A percentile compares a stretch with the other conserved stretches of the same genome.
Conservation (phyloP, 345 rosid species). For the Brassica rapa region DNA sequence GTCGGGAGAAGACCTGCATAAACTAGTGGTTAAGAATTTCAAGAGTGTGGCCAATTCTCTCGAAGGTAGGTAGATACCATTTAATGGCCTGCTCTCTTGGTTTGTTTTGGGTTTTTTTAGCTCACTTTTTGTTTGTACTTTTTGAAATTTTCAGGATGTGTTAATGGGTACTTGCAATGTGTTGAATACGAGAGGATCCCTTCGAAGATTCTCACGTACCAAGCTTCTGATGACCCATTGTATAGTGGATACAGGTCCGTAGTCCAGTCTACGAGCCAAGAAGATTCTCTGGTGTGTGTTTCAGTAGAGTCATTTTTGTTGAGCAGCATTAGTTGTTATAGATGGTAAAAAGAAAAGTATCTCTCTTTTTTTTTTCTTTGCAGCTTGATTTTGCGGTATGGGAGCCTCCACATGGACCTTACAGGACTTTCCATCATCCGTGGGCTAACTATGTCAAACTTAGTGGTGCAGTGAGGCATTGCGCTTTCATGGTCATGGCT, state of each 20-base stretch:
- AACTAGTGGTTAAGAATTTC: slow-evolving; percentile 83
- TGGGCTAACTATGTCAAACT: neutral
- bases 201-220: slow-evolving; percentile 81
- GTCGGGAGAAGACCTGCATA: slow-evolving; percentile 93
- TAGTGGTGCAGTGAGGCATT: neutral
- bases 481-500: neutral
- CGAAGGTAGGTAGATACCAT: slow-evolving; percentile 53
- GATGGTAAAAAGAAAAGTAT: neutral
- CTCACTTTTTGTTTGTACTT: slow-evolving; percentile 11
- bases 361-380: slow-evolving; percentile 20
- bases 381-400: neutral
- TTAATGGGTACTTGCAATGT: slow-evolving; percentile 69
- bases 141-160: slow-evolving; percentile 56
- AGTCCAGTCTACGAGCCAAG: slow-evolving; percentile 82
- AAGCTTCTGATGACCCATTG: slow-evolving; percentile 80
- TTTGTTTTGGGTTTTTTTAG: neutral
- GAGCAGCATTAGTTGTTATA: neutral
- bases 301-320: neutral
- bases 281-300: slow-evolving; percentile 67
- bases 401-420: slow-evolving; percentile 1
- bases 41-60: slow-evolving; percentile 74
- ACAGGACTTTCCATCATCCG: neutral
- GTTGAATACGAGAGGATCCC: slow-evolving; percentile 81
- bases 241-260: slow-evolving; percentile 83
- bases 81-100: neutral